Conservation (phyloP, 1,284 basidiomycete species). For the Microbotryum silenes-acaulis region DNA sequence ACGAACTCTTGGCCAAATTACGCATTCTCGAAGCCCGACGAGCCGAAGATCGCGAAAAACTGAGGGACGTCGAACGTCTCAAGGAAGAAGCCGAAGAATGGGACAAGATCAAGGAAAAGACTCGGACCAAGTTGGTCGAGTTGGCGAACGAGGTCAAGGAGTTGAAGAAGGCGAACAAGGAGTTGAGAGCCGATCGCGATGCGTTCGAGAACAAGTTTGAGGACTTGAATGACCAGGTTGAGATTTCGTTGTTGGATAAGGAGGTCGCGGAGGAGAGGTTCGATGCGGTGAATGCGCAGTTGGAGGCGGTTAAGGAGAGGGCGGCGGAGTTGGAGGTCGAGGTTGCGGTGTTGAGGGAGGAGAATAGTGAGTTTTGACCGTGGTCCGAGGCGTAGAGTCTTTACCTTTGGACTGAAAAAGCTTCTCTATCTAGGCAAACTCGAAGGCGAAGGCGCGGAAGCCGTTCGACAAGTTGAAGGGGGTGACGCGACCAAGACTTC, state of each 20-base stretch:
- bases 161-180: slow-evolving; percentile 47
- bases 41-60: slow-evolving; percentile 71
- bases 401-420: too few relatives aligned
- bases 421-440: too few relatives aligned
- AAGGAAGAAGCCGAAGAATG: slow-evolving; percentile 76
- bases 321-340: slow-evolving; percentile 75
- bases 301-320: slow-evolving; percentile 68
- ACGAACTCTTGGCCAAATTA: slow-evolving; percentile 71
- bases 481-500: slow-evolving; percentile 39
- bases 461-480: slow-evolving; percentile 11
- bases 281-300: slow-evolving; percentile 66
- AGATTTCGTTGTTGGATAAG: slow-evolving; percentile 91
- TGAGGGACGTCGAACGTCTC: slow-evolving; percentile 76
- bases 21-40: slow-evolving; percentile 78
- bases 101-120: slow-evolving; percentile 73
- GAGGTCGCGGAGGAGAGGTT: slow-evolving; percentile 94
- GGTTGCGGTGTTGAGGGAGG: slow-evolving; percentile 62
- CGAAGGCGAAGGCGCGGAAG: slow-evolving; percentile 30
- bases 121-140: slow-evolving; percentile 49
- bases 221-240: slow-evolving; percentile 46
- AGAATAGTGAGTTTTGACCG: slow-evolving; percentile 40
- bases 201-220: slow-evolving; percentile 6
- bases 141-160: slow-evolving; percentile 62
- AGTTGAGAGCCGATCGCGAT: slow-evolving; percentile 4
- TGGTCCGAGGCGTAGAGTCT: background rate